Conservation (phyloP, 305 asterid species). For the Solanum hybrid region DNA sequence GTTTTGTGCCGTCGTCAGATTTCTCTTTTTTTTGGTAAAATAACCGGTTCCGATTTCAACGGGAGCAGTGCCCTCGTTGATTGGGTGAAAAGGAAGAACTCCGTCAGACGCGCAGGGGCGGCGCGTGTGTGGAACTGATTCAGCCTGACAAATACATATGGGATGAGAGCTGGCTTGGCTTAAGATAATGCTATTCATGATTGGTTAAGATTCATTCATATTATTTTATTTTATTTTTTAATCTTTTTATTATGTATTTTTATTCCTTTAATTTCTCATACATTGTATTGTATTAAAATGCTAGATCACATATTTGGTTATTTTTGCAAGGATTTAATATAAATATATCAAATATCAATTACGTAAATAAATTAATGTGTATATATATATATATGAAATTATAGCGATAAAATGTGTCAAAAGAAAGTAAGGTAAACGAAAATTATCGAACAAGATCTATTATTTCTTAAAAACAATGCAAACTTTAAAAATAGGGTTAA, state of each 20-base stretch:
- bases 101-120: neutral
- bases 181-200: neutral
- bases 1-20: neutral
- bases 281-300: neutral
- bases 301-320: neutral
- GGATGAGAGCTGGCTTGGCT: slow-evolving; percentile 2
- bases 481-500: neutral
- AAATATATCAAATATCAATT: no score
- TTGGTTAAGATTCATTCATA: neutral
- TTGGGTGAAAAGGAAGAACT: neutral
- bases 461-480: neutral
- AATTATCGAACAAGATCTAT: no score
- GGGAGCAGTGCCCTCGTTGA: neutral
- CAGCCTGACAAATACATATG: slow-evolving; percentile 2
- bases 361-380: no score
- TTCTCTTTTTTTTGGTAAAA: neutral
- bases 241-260: neutral
- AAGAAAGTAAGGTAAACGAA: neutral
- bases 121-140: neutral
- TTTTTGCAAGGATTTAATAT: no score
- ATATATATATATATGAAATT: neutral
- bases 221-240: neutral
- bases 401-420: neutral
- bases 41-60: slow-evolving; percentile 3
- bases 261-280: neutral